These are phyloP conservation scores for Ophiocordyceps australis DNA, from an alignment of 2,329 filamentous ascomycete genomes.

Conservation along the genomic window DNA sequence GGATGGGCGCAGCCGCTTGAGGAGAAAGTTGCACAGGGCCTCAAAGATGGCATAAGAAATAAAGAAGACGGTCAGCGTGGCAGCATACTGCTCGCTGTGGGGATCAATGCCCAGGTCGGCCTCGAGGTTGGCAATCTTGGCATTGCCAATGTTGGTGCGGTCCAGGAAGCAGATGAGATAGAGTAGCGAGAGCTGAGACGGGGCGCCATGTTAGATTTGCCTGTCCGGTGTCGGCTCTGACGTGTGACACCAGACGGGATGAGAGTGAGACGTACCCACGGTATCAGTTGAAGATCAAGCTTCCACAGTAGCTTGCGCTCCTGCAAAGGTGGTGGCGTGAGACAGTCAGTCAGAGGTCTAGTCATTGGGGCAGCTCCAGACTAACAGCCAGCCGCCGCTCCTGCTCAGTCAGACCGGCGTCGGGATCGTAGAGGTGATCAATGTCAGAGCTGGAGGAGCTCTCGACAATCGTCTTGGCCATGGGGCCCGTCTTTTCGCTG, in stretches of 20 bases:
- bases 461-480: slow-evolving; percentile 7
- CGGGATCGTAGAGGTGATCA: slow-evolving; percentile 18
- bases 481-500: slow-evolving; percentile 10
- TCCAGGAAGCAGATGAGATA: slow-evolving; percentile 62
- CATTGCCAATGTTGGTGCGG: slow-evolving; percentile 42
- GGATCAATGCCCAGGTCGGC: slow-evolving; percentile 39
- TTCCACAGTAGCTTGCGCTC: slow-evolving; percentile 44
- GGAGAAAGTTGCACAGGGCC: slow-evolving; percentile 58
- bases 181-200: slow-evolving; percentile 50
- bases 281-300: slow-evolving; percentile 41
- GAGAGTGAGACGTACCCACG: slow-evolving; percentile 23
- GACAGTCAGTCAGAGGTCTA: too few relatives aligned
- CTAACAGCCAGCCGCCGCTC: slow-evolving; percentile 43
- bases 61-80: slow-evolving; percentile 68
- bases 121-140: slow-evolving; percentile 3
- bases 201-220: too few relatives aligned
- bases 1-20: slow-evolving; percentile 59
- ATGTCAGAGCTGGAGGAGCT: slow-evolving; percentile 11
- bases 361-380: too few relatives aligned
- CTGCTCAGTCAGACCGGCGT: slow-evolving; percentile 44
- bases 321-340: too few relatives aligned
- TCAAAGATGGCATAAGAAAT: slow-evolving; percentile 70
- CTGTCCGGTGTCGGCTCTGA: slow-evolving; percentile 2
- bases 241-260: not conserved
- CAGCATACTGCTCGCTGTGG: slow-evolving; percentile 45